Percentiles rank a stretch among this genome's conserved stretches.
Conservation (phyloP, 331 rosid genomes). For the Pyrus hybrid region DNA sequence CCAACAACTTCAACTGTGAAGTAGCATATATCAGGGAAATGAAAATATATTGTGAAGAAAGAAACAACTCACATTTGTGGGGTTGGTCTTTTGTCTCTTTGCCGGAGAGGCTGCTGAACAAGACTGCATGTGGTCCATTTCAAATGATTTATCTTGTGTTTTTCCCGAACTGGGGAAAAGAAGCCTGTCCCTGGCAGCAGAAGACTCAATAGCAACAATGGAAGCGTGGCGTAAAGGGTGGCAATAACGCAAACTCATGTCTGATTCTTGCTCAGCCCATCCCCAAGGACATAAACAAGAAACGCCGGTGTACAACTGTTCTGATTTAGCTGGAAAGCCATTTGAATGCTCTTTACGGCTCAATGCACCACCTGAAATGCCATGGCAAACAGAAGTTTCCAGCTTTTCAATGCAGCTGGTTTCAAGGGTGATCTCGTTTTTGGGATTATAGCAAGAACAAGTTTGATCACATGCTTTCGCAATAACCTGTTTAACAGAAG, state of each 20-base stretch:
- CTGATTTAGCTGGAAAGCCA: neutral
- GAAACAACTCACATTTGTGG: constrained; percentile 37
- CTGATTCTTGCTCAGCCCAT: constrained; percentile 53
- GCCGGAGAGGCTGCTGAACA: constrained; percentile 32
- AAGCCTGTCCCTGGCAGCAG: constrained; percentile 68
- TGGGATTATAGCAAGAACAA: constrained; percentile 35
- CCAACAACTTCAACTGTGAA: neutral
- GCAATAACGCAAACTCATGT: constrained; percentile 27
- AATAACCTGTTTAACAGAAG: constrained; percentile 54
- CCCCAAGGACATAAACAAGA: constrained; percentile 64
- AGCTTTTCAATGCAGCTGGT: constrained; percentile 17
- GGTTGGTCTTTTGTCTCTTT: constrained; percentile 54
- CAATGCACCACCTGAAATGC: constrained; percentile 18
- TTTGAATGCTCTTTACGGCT: constrained; percentile 11
- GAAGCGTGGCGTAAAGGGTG: constrained; percentile 83
- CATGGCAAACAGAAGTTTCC: constrained; percentile 18
- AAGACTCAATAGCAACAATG: constrained; percentile 75
- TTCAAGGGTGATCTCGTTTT: constrained; percentile 12
- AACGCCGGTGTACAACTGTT: constrained; percentile 16
- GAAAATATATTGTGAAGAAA: neutral
- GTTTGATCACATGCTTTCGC: constrained; percentile 63
- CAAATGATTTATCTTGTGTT: too few species aligned
- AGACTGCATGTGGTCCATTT: neutral
- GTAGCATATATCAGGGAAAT: neutral
- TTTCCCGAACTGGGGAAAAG: constrained; percentile 34